Conservation (phyloP, 352 stramenopile species). For the Blastocystis hominis region DNA sequence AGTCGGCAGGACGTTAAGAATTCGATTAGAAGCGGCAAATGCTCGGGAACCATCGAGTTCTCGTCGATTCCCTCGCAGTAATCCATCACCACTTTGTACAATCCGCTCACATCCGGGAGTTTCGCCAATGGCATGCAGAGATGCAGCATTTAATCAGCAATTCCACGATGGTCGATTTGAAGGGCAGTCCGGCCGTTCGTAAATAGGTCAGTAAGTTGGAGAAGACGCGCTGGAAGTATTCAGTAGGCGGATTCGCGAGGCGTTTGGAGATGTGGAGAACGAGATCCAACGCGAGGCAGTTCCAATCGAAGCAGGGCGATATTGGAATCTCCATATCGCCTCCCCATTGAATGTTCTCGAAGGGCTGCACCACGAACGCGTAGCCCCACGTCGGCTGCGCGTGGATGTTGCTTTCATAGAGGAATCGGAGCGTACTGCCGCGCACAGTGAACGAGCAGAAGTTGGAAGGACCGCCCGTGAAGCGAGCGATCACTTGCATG, state of each 20-base stretch:
- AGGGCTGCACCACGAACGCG: conserved; percentile 46
- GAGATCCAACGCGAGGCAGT: conserved; percentile 6
- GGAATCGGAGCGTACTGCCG: conserved; percentile 19
- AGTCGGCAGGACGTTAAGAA: background rate
- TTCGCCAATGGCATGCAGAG: background rate
- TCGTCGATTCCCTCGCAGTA: background rate
- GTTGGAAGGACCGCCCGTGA: conserved; percentile 6
- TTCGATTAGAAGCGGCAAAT: conserved; percentile 31
- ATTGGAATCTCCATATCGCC: background rate
- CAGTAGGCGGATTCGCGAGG: background rate
- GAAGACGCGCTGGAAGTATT: background rate
- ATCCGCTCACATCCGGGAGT: background rate
- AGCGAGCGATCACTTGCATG: conserved; percentile 33
- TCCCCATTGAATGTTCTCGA: conserved; percentile 44
- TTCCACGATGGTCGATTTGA: conserved; percentile 39
- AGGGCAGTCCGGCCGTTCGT: background rate
- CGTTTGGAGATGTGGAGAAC: background rate
- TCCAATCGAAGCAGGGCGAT: conserved; percentile 39
- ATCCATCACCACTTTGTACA: background rate
- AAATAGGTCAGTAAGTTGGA: background rate
- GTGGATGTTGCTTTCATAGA: background rate
- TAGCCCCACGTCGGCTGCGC: conserved; percentile 35
- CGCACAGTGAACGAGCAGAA: conserved; percentile 54
- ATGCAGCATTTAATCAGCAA: conserved; percentile 25
- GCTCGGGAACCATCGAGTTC: background rate